phyloP scores from a whole-genome alignment of 805 yeast species.

The Metschnikowia orientalis region DNA sequence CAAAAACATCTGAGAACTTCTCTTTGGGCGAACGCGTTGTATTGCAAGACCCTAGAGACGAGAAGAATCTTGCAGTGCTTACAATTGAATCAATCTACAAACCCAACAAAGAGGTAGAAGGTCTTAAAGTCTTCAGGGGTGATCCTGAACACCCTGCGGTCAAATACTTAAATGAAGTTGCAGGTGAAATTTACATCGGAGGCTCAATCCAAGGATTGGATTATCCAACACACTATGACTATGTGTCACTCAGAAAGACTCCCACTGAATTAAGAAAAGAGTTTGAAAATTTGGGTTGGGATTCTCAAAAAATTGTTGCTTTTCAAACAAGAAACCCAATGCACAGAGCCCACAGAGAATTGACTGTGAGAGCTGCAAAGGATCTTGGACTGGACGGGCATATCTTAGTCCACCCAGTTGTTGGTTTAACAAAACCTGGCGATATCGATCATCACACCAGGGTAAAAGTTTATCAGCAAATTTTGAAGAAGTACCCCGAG shows the following conservation, averaged over 20 bases:
- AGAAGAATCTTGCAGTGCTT: constrained; percentile 72
- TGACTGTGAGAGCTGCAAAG: constrained; percentile 95
- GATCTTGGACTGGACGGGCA: constrained; percentile 72
- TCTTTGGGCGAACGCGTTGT: constrained; percentile 59
- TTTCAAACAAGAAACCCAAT: constrained; percentile 98
- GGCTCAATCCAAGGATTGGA: constrained; percentile 81
- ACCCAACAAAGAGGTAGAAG: constrained; percentile 79
- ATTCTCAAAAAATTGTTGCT: constrained; percentile 71
- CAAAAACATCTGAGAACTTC: constrained; percentile 42
- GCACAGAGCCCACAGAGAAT: constrained; percentile 97
- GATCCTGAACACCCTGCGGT: constrained; percentile 97
- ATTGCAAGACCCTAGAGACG: constrained; percentile 78
- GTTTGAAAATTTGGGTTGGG: constrained; percentile 79
- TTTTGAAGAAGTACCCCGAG: constrained; percentile 87
- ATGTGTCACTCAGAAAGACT: constrained; percentile 79
- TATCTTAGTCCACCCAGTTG: constrained; percentile 92
- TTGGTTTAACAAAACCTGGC: constrained; percentile 95
- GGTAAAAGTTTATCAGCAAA: constrained; percentile 90
- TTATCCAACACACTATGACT: constrained; percentile 86
- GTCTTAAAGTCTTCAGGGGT: constrained; percentile 85
- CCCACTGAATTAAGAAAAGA: constrained; percentile 88
- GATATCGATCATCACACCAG: constrained; percentile 97
- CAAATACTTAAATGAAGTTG: constrained; percentile 62
- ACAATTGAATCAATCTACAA: constrained; percentile 73
- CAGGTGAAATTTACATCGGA: constrained; percentile 84